Evolutionary conservation across 1,139 yeast species (phyloP).

Genomic region (Debaryomyces subglobosus): DNA sequence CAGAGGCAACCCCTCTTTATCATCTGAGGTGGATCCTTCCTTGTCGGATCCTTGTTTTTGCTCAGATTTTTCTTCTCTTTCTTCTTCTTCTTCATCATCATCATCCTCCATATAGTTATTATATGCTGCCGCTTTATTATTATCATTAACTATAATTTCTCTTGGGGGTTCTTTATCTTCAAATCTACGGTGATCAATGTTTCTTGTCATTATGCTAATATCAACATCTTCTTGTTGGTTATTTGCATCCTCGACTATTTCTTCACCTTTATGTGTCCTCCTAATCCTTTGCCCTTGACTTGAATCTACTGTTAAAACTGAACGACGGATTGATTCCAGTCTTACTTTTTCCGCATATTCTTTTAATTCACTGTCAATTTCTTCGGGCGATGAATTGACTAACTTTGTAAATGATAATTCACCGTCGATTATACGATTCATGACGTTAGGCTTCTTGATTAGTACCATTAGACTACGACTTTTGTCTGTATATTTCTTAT

Average conservation of each 20-base stretch:
- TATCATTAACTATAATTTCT: constrained; percentile 17
- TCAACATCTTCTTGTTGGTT: constrained; percentile 31
- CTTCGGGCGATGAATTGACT: constrained; percentile 37
- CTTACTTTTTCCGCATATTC: constrained; percentile 73
- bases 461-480: constrained; percentile 45
- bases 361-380: constrained; percentile 68
- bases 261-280: constrained; percentile 87
- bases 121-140: constrained; percentile 11
- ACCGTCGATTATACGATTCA: constrained; percentile 30
- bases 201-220: constrained; percentile 38
- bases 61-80: constrained; percentile 14
- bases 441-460: constrained; percentile 35
- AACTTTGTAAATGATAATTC: constrained; percentile 32
- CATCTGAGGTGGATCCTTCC: constrained; percentile 3
- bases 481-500: constrained; percentile 42
- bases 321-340: constrained; percentile 63
- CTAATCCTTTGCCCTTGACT: constrained; percentile 60
- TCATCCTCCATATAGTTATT: constrained; percentile 18
- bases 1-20: constrained; percentile 9
- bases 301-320: constrained; percentile 59
- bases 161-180: constrained; percentile 18
- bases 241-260: constrained; percentile 59
- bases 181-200: constrained; percentile 48
- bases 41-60: constrained; percentile 9
- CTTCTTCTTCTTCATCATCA: constrained; percentile 20